A percentile compares a stretch with the other conserved stretches of the same genome.
These are phyloP conservation scores for Boletus subcaerulescens DNA, from an alignment of 768 basidiomycete species.

Conservation along the genomic window DNA sequence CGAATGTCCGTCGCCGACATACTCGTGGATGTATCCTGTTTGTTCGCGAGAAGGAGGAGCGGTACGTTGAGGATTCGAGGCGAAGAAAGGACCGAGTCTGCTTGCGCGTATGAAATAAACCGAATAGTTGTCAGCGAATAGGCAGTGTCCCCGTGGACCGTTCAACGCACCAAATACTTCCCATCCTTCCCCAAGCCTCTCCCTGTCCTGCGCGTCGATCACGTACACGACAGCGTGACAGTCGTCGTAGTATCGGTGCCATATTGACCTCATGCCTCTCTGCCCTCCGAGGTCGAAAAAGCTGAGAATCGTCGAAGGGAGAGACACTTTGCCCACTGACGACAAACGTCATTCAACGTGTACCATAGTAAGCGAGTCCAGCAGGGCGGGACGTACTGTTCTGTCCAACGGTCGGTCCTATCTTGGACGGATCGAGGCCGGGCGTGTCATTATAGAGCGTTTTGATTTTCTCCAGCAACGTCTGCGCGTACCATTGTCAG, in stretches of 20 bases:
- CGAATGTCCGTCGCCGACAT: conserved; percentile 89
- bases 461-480: conserved; percentile 90
- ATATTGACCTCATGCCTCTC: conserved; percentile 88
- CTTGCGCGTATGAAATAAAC: not conserved
- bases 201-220: conserved; percentile 89
- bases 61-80: conserved; percentile 91
- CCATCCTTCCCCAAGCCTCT: conserved; percentile 91
- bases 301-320: conserved; percentile 91
- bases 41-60: conserved; percentile 90
- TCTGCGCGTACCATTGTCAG: conserved; percentile 40
- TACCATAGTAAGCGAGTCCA: not conserved
- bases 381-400: conserved; percentile 66
- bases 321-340: conserved; percentile 85
- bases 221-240: conserved; percentile 97
- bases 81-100: conserved; percentile 82
- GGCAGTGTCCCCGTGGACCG: no score
- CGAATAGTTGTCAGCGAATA: not conserved
- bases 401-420: conserved; percentile 95
- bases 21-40: conserved; percentile 81
- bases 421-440: conserved; percentile 87
- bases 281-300: conserved; percentile 99
- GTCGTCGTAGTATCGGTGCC: conserved; percentile 93
- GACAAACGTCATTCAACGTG: not conserved
- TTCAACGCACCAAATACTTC: conserved; percentile 85
- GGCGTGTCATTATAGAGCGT: conserved; percentile 85